Conservation (phyloP, 805 yeast genomes). For the Tetrapisispora arboricola region DNA sequence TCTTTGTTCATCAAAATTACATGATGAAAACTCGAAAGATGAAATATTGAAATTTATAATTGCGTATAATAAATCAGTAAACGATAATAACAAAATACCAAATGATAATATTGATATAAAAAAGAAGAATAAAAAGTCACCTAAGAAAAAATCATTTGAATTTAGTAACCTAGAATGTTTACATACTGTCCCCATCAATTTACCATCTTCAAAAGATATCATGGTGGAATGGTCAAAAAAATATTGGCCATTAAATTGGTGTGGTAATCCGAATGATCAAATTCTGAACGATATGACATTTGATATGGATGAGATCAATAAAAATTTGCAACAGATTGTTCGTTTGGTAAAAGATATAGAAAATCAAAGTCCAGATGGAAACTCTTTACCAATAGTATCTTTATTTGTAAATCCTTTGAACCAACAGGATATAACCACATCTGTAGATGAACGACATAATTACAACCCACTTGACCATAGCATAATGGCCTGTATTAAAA, state of each 20-base stretch:
- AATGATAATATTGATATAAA: background rate
- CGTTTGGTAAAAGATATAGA: slow-evolving; percentile 14
- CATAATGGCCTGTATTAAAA: slow-evolving; percentile 58
- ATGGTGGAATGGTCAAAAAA: slow-evolving; percentile 52
- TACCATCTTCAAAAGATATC: slow-evolving; percentile 65
- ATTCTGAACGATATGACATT: slow-evolving; percentile 45
- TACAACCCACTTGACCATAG: slow-evolving; percentile 46
- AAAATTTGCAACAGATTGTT: slow-evolving; percentile 25
- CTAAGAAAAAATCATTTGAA: slow-evolving; percentile 4
- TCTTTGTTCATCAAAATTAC: slow-evolving; percentile 36
- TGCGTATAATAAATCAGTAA: background rate
- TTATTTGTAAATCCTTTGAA: slow-evolving; percentile 51
- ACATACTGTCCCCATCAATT: slow-evolving; percentile 42
- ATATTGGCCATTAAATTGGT: slow-evolving; percentile 90
- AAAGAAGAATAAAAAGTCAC: background rate
- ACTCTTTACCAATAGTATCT: slow-evolving; percentile 41
- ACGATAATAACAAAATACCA: too few species aligned
- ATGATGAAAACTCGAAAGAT: slow-evolving; percentile 17
- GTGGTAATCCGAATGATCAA: slow-evolving; percentile 79
- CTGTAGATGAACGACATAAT: slow-evolving; percentile 33
- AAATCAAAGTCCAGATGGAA: slow-evolving; percentile 4
- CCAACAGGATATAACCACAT: slow-evolving; percentile 28
- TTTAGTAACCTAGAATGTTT: slow-evolving; percentile 14
- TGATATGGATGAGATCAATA: slow-evolving; percentile 36
- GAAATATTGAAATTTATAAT: slow-evolving; percentile 15